Evolutionary conservation across 2,329 filamentous ascomycete species (phyloP), one percentile per base, ranked within the genome.

Genomic region (Tolypocladium pustulatum): DNA sequence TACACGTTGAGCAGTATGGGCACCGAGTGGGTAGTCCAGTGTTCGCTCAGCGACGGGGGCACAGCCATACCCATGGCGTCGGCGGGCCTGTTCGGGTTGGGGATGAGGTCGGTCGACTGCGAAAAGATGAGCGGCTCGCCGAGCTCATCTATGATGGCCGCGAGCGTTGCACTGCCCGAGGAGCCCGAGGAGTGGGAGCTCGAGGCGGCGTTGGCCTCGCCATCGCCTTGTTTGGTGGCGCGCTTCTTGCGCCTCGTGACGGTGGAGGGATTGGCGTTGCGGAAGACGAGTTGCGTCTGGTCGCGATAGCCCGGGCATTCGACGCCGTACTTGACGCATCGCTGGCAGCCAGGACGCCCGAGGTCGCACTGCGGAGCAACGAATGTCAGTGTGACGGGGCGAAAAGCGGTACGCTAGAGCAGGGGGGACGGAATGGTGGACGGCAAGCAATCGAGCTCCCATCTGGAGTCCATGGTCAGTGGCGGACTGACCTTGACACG

Each of bases 241-340:
- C 62, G 65, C 61, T 69, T 71, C 66, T 68, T 73, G 55, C 67
- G 64, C 61, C 68, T 71, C 63, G 65, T 70, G 36, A 67, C 46
- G 3, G 60, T 64, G 36, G 63, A 60, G 9, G 71, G 65, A 57
- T 68, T 66, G 13, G 67, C 68, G 57, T 72, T 68, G 58, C 72
- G 72, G 58, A 76, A 76, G 61, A 75, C 69, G 38, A 76, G 69
- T 52, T 73, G 73, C 32, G 73, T 67, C 56, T 72, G 70, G 59
- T 73, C 69, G 10, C 74, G 68, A 57, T 76, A 76, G 3, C 74
- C 74, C 0, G 73, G 73, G 25, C 74, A 76, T 22, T 68, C 65
- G 37, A 65, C 66, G 51, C 74, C 73, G 61, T 76, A 76, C 59
- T 75, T 76, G 66, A 69, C 66, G 62, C 74, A 76, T 65, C 74